A percentile compares a stretch with the other conserved stretches of the same genome.
Conservation (phyloP, 2,329 filamentous ascomycete species). For the Phaeosphaeriaceae sp. region DNA sequence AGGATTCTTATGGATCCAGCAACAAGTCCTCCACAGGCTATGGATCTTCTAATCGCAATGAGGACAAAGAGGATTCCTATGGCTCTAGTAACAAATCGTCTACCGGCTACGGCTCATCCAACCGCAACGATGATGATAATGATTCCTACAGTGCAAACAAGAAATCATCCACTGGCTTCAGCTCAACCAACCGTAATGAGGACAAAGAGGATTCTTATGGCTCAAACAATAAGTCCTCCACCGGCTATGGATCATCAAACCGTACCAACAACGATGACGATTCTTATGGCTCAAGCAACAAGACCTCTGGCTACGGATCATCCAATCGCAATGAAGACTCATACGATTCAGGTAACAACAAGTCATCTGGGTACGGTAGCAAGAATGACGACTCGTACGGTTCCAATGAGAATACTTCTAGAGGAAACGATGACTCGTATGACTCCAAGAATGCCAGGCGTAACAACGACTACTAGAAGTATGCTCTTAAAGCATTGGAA, state of each 20-base stretch:
- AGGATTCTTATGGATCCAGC: not conserved
- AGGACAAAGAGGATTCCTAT: constrained; percentile 1
- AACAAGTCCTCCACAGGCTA: constrained; percentile 2
- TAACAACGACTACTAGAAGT: no score
- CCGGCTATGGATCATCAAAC: constrained; percentile 6
- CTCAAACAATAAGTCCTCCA: constrained; percentile 1
- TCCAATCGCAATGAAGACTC: constrained; percentile 3
- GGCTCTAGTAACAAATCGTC: not conserved
- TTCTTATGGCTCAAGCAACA: constrained; percentile 9
- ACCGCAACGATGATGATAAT: not conserved
- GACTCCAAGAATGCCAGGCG: not conserved
- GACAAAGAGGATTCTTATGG: constrained; percentile 1
- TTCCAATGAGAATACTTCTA: not conserved
- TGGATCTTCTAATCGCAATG: not conserved
- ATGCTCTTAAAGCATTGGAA: no score
- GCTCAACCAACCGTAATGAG: constrained; percentile 4
- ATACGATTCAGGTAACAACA: constrained; percentile 4
- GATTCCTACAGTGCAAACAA: constrained; percentile 2
- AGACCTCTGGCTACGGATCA: constrained; percentile 4
- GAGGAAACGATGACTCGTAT: constrained; percentile 1
- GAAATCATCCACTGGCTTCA: constrained; percentile 3
- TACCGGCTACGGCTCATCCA: not conserved
- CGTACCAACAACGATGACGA: constrained; percentile 2
- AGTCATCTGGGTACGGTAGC: constrained; percentile 10
- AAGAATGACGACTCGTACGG: constrained; percentile 7